Evolutionary conservation across 176 grass and related monocot species (phyloP).

Genomic region (Carex parvula): DNA sequence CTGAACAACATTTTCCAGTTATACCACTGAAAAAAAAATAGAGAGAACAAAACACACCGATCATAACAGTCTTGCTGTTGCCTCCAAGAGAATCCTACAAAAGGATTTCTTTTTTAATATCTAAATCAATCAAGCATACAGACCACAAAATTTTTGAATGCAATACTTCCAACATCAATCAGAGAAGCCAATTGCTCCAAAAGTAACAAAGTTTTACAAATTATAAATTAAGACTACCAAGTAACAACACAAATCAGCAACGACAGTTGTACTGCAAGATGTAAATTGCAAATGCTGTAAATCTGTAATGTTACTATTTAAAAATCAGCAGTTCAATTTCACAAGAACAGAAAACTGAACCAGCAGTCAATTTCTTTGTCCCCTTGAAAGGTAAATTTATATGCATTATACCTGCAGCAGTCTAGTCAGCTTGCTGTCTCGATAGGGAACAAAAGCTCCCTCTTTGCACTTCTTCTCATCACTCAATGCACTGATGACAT

Average conservation of each 20-base stretch:
- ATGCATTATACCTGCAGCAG: constrained; percentile 27
- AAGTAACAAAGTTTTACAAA: background rate
- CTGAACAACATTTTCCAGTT: background rate
- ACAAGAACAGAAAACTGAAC: background rate
- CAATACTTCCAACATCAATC: background rate
- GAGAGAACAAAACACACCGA: constrained; percentile 25
- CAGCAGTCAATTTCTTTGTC: background rate
- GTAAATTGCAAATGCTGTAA: background rate
- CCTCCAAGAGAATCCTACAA: constrained; percentile 57
- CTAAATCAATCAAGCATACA: background rate
- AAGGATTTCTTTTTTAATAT: background rate
- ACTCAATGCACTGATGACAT: constrained; percentile 51
- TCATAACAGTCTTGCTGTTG: constrained; percentile 56
- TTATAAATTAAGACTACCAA: background rate
- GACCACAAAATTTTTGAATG: background rate
- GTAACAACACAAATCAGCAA: background rate
- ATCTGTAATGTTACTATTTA: background rate
- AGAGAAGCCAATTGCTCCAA: background rate
- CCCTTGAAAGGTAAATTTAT: background rate
- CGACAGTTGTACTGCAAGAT: background rate
- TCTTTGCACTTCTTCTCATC: constrained; percentile 55
- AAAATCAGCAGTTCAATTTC: background rate
- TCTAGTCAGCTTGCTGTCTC: constrained; percentile 52
- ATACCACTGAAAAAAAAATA: background rate
- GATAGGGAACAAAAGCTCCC: constrained; percentile 47